phyloP scores from a whole-genome alignment of 306 rosid genomes.

The Casuarina glauca region DNA sequence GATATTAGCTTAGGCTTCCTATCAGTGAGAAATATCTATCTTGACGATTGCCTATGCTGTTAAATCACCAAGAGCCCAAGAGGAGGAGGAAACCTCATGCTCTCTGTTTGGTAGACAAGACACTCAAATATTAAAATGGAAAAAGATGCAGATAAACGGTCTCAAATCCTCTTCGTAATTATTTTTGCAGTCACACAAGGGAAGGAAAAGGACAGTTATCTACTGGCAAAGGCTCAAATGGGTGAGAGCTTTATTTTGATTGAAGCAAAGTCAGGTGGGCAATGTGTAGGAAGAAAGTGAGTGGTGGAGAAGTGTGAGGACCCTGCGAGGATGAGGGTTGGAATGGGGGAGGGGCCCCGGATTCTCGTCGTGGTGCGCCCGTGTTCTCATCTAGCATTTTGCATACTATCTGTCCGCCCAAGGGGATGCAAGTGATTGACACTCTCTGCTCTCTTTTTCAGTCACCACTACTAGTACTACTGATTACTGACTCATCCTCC shows the following conservation, averaged over 20 bases:
- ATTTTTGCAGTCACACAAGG: background rate
- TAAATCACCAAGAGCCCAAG: too few relatives aligned
- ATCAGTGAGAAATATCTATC: too few relatives aligned
- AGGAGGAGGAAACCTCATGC: too few relatives aligned
- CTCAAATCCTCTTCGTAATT: too few relatives aligned
- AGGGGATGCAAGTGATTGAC: conserved; percentile 46
- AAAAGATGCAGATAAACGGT: too few relatives aligned
- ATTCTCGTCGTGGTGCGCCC: conserved; percentile 35
- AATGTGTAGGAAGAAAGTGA: conserved; percentile 19
- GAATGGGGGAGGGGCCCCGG: conserved; percentile 21
- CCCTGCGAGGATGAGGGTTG: conserved; percentile 14
- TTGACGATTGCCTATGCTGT: too few relatives aligned
- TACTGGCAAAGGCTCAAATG: conserved; percentile 4
- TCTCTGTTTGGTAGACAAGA: too few relatives aligned
- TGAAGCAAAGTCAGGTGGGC: conserved; percentile 24
- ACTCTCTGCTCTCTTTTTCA: conserved; percentile 23
- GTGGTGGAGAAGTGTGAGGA: conserved; percentile 9
- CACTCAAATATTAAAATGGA: too few relatives aligned
- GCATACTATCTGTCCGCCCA: conserved; percentile 42
- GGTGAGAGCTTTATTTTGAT: conserved; percentile 24
- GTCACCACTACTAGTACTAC: conserved; percentile 29
- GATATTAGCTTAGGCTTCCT: too few relatives aligned
- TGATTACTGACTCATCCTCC: conserved; percentile 62
- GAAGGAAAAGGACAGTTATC: conserved; percentile 13
- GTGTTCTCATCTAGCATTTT: conserved; percentile 25